Conservation (phyloP, 805 yeast genomes). For the Scheffersomyces lignosus region DNA sequence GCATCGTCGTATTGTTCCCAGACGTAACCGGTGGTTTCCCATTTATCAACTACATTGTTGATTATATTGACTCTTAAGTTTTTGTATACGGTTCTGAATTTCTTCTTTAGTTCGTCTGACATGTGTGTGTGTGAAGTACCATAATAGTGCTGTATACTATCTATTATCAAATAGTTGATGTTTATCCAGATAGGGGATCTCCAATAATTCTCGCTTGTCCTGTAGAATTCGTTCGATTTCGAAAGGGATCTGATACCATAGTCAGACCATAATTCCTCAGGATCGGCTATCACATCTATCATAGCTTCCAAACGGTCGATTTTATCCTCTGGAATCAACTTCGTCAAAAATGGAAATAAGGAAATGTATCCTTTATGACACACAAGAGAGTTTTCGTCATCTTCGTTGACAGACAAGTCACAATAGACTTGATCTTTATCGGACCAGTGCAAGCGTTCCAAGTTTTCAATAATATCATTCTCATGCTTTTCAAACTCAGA, state of each 20-base stretch:
- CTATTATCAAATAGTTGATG: conserved; percentile 80
- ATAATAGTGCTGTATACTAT: conserved; percentile 61
- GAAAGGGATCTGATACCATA: conserved; percentile 85
- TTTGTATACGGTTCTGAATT: conserved; percentile 43
- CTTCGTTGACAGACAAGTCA: conserved; percentile 76
- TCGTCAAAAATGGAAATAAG: conserved; percentile 78
- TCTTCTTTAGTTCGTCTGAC: conserved; percentile 40
- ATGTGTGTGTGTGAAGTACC: conserved; percentile 24
- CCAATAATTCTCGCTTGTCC: conserved; percentile 91
- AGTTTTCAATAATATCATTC: conserved; percentile 55
- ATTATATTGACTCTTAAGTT: conserved; percentile 68
- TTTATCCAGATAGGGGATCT: conserved; percentile 92
- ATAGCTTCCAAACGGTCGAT: conserved; percentile 48
- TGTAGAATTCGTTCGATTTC: conserved; percentile 60
- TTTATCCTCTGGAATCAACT: conserved; percentile 52
- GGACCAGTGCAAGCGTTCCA: conserved; percentile 82
- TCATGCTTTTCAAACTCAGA: conserved; percentile 54
- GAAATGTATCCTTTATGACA: conserved; percentile 91
- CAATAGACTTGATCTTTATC: conserved; percentile 67
- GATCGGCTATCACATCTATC: conserved; percentile 61
- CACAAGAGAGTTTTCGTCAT: conserved; percentile 62
- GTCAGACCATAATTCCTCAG: conserved; percentile 71
- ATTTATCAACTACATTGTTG: conserved; percentile 63
- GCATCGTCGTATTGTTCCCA: conserved; percentile 88
- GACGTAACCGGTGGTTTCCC: conserved; percentile 74